Conservation (phyloP, 257 asterid species). For the Solanum sitiens region DNA sequence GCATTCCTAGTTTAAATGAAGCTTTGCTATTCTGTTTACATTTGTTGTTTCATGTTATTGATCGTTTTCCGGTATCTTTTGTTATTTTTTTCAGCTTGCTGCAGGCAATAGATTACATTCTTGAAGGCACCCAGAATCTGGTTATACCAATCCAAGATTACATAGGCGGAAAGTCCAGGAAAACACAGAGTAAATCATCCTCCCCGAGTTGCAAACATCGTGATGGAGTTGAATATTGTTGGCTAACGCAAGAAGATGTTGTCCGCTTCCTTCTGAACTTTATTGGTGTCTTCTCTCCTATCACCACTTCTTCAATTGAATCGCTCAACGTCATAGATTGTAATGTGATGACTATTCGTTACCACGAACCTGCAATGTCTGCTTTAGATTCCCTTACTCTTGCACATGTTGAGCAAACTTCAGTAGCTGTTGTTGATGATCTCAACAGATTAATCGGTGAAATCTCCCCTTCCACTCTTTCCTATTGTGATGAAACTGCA, state of each 20-base stretch:
- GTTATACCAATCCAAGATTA: conserved; percentile 51
- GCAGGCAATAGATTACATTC: conserved; percentile 64
- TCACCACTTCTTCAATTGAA: conserved; percentile 34
- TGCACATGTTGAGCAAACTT: conserved; percentile 41
- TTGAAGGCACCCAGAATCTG: conserved; percentile 74
- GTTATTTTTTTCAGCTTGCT: conserved; percentile 30
- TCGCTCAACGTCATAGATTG: conserved; percentile 42
- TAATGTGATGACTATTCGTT: conserved; percentile 34
- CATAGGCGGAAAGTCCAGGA: conserved; percentile 26
- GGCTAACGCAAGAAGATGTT: conserved; percentile 74
- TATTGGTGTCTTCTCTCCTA: conserved; percentile 58
- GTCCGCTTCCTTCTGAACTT: conserved; percentile 67
- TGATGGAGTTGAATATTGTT: conserved; percentile 34
- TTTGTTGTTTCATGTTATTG: background rate
- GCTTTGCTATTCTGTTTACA: background rate
- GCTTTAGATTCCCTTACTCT: conserved; percentile 29
- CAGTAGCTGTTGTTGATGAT: conserved; percentile 69
- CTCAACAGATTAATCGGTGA: conserved; percentile 49
- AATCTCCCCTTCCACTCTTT: conserved; percentile 56
- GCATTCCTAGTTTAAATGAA: background rate
- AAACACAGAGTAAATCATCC: conserved; percentile 19
- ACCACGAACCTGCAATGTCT: conserved; percentile 44
- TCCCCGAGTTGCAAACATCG: conserved; percentile 6
- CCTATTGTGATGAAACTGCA: conserved; percentile 55
- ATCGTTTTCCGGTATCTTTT: background rate